Percentiles rank a stretch among this genome's conserved stretches.
Evolutionary conservation across 208 protist species (phyloP).

Genomic region (Leishmania aethiopica): DNA sequence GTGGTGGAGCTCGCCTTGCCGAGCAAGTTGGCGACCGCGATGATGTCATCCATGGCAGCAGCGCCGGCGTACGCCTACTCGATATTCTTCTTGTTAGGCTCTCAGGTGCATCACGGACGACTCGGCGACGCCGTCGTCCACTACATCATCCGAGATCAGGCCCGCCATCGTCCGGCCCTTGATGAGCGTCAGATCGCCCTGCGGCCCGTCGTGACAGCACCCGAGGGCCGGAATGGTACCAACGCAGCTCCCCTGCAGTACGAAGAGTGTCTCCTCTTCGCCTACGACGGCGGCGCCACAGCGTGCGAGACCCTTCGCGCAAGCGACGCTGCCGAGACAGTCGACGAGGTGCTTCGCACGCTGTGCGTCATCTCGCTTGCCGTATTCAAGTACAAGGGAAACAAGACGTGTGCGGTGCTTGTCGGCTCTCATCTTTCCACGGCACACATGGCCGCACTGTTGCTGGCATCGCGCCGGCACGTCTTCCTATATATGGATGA

Average conservation of each 20-base stretch:
- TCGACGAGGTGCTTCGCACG: constrained; percentile 32
- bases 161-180: constrained; percentile 6
- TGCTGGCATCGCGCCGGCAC: constrained; percentile 30
- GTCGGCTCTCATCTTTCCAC: constrained; percentile 36
- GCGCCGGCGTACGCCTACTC: constrained; percentile 41
- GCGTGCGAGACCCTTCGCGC: constrained; percentile 36
- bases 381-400: constrained; percentile 36
- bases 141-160: constrained; percentile 29
- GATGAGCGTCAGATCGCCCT: constrained; percentile 24
- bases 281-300: constrained; percentile 42
- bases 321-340: constrained; percentile 9
- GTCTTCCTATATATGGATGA: constrained; percentile 48
- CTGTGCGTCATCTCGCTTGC: constrained; percentile 39
- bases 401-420: constrained; percentile 30
- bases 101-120: constrained; percentile 18
- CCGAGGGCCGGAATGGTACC: neutral
- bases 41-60: constrained; percentile 35
- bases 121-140: constrained; percentile 35
- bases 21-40: constrained; percentile 37
- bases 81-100: constrained; percentile 40
- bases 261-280: constrained; percentile 71
- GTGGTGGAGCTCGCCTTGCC: constrained; percentile 53
- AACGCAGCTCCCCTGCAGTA: constrained; percentile 16
- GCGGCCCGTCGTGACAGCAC: constrained; percentile 4
- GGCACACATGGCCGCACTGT: constrained; percentile 43